Conservation (phyloP, 495 filamentous ascomycete species). For the Delitschia confertaspora region DNA sequence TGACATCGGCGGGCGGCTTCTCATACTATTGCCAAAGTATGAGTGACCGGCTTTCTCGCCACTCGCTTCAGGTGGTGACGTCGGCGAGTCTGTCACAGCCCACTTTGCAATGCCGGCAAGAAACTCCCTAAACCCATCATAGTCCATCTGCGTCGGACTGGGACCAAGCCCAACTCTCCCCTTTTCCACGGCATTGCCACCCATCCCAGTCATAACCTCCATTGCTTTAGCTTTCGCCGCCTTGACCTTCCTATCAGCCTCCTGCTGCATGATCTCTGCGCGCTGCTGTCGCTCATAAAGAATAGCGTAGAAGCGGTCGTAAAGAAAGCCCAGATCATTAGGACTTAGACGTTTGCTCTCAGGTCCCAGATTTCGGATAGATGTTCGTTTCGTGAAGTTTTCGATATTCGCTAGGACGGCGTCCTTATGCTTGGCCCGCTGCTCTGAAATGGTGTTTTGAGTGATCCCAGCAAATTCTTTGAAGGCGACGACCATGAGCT, state of each 20-base stretch:
- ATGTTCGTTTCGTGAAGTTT: constrained; percentile 92
- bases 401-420: constrained; percentile 89
- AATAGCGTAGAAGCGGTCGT: constrained; percentile 85
- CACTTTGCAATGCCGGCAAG: constrained; percentile 77
- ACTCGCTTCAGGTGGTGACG: constrained; percentile 46
- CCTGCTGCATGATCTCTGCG: constrained; percentile 65
- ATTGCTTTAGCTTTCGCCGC: constrained; percentile 47
- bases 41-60: constrained; percentile 44
- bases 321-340: constrained; percentile 78
- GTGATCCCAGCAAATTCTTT: constrained; percentile 96
- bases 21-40: constrained; percentile 49
- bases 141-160: constrained; percentile 86
- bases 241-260: constrained; percentile 56
- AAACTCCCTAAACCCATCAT: constrained; percentile 90
- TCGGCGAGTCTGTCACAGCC: constrained; percentile 75
- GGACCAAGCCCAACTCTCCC: constrained; percentile 85
- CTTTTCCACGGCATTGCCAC: constrained; percentile 49
- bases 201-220: constrained; percentile 41
- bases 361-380: constrained; percentile 88
- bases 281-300: constrained; percentile 86
- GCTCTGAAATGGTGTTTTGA: constrained; percentile 79
- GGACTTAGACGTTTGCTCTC: constrained; percentile 82
- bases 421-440: constrained; percentile 85
- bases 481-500: constrained; percentile 97
- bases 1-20: constrained; percentile 45